phyloP scores from a whole-genome alignment of 352 stramenopile species.

The Phytopythium delawarense region DNA sequence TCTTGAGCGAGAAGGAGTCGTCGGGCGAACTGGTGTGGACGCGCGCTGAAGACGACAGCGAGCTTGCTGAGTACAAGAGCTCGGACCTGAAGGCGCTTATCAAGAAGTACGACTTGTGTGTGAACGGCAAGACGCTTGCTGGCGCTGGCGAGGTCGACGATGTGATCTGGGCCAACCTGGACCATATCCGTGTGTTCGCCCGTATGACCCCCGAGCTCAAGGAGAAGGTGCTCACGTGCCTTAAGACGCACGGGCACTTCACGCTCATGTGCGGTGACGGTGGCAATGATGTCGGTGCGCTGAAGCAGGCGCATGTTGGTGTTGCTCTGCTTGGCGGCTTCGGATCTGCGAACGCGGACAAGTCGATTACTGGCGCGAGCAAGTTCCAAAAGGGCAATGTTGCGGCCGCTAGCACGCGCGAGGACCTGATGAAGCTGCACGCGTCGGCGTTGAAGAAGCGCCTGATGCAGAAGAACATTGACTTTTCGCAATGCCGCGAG shows the following conservation, averaged over 20 bases:
- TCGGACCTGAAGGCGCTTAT: constrained; percentile 47
- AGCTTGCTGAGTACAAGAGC: constrained; percentile 65
- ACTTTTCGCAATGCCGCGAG: constrained; percentile 62
- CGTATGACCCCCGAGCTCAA: constrained; percentile 96
- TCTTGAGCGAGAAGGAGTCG: constrained; percentile 51
- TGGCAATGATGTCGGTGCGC: constrained; percentile 96
- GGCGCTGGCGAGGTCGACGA: constrained; percentile 75
- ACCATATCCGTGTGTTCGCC: constrained; percentile 93
- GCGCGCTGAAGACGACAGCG: constrained; percentile 64
- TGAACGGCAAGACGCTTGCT: constrained; percentile 75
- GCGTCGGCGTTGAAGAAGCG: constrained; percentile 84
- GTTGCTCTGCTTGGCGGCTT: constrained; percentile 80
- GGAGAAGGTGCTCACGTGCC: constrained; percentile 92
- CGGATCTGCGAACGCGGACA: constrained; percentile 82
- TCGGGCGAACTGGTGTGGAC: constrained; percentile 71
- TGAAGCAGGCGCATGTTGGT: constrained; percentile 91
- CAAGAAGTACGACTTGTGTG: constrained; percentile 85
- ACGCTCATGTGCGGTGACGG: constrained; percentile 99
- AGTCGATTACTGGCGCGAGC: constrained; percentile 71
- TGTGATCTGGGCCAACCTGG: constrained; percentile 74
- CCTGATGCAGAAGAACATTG: constrained; percentile 58
- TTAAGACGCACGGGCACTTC: constrained; percentile 91
- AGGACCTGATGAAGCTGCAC: constrained; percentile 84
- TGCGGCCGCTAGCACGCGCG: constrained; percentile 40
- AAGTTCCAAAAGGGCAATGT: constrained; percentile 74